Percentiles rank a stretch among this genome's conserved stretches.
These are phyloP conservation scores for Phytomonas francai DNA, from an alignment of 208 protist species.

Conservation along the genomic window DNA sequence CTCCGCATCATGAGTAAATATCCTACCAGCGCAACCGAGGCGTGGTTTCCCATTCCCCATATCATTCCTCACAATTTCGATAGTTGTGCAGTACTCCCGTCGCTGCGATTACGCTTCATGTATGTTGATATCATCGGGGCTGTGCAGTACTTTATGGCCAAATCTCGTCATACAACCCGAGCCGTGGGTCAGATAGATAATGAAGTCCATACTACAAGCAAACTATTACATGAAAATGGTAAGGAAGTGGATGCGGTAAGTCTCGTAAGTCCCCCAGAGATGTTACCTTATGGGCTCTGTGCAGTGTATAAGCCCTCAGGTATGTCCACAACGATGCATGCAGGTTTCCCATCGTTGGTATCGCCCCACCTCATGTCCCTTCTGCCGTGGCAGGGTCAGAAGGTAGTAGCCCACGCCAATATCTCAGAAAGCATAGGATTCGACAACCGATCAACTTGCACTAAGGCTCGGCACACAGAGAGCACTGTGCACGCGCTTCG, in stretches of 20 bases:
- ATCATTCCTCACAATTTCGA: background rate
- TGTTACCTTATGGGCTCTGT: constrained; percentile 44
- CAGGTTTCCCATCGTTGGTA: constrained; percentile 34
- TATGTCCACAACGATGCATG: constrained; percentile 56
- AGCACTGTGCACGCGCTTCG: background rate
- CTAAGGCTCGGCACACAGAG: too few species aligned
- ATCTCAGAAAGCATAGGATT: background rate
- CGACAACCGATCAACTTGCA: too few species aligned
- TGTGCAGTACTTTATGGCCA: too few species aligned
- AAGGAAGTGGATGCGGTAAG: background rate
- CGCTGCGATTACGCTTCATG: constrained; percentile 16
- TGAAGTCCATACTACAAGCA: background rate
- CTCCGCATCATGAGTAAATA: constrained; percentile 44
- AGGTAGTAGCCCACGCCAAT: background rate
- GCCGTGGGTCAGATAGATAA: background rate
- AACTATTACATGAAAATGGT: background rate
- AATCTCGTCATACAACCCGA: background rate
- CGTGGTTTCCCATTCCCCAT: constrained; percentile 27
- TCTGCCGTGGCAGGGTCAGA: constrained; percentile 35
- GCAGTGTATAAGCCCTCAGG: constrained; percentile 62
- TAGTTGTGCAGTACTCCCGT: constrained; percentile 12
- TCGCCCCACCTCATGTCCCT: constrained; percentile 15
- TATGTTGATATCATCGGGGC: too few species aligned
- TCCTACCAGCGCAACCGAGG: constrained; percentile 41
- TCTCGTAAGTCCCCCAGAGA: constrained; percentile 8